Evolutionary conservation across 495 filamentous ascomycete genomes (phyloP).

Genomic region (Thermothielavioides terrestris): DNA sequence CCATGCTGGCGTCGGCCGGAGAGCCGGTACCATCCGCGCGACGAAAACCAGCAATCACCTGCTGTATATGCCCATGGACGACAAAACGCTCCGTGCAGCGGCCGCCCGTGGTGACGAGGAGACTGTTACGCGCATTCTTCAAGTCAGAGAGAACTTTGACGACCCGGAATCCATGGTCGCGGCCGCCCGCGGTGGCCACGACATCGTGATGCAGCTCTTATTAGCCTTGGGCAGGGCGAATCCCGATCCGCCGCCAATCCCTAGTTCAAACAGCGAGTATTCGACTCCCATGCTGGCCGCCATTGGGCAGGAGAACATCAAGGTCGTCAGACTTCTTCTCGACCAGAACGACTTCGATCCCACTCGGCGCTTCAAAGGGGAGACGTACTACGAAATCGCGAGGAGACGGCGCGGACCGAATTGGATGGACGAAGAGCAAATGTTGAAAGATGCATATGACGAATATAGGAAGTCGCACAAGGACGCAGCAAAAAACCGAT

Average conservation of each 20-base stretch:
- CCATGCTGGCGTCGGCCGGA: constrained; percentile 27
- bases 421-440: constrained; percentile 82
- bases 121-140: constrained; percentile 69
- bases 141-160: constrained; percentile 57
- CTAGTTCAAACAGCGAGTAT: constrained; percentile 41
- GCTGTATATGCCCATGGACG: constrained; percentile 48
- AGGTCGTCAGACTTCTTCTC: constrained; percentile 71
- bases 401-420: constrained; percentile 69
- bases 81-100: constrained; percentile 67
- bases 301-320: constrained; percentile 81
- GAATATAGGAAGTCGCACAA: constrained; percentile 45
- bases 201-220: constrained; percentile 74
- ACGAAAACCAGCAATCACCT: constrained; percentile 49
- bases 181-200: constrained; percentile 87
- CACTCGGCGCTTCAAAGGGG: constrained; percentile 57
- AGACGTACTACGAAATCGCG: constrained; percentile 78
- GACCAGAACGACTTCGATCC: constrained; percentile 73
- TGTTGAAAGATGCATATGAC: constrained; percentile 73
- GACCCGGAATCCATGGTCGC: constrained; percentile 81
- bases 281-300: constrained; percentile 90
- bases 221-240: constrained; percentile 72
- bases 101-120: constrained; percentile 75
- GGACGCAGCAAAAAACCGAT: constrained; percentile 35
- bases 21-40: constrained; percentile 38
- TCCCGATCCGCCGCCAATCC: constrained; percentile 63